Percentiles rank a stretch among this genome's conserved stretches.
phyloP scores from a whole-genome alignment of 768 basidiomycete genomes.

The Lactarius akahatsu region DNA sequence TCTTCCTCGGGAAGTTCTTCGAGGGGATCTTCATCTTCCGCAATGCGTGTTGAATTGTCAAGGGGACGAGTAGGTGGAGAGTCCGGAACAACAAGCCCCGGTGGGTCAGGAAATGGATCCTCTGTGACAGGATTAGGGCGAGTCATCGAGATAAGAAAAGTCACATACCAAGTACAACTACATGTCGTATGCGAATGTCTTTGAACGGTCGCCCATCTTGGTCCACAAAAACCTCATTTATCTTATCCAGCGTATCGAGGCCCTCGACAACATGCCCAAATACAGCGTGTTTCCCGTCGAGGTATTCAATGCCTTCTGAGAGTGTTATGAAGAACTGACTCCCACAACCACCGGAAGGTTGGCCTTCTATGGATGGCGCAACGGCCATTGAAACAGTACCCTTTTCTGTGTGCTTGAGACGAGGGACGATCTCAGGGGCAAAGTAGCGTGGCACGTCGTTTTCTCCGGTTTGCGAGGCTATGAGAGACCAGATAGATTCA shows the following conservation, averaged over 20 bases:
- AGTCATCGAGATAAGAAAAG: background rate
- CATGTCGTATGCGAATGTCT: conserved; percentile 92
- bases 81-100: conserved; percentile 67
- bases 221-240: conserved; percentile 91
- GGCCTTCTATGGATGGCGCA: conserved; percentile 70
- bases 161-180: conserved; percentile 84
- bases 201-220: conserved; percentile 88
- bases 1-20: conserved; percentile 83
- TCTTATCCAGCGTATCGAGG: conserved; percentile 83
- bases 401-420: conserved; percentile 76
- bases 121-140: conserved; percentile 47
- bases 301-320: conserved; percentile 86
- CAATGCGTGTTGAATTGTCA: conserved; percentile 85
- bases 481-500: conserved; percentile 81
- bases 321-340: conserved; percentile 98
- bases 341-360: conserved; percentile 71
- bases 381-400: conserved; percentile 99
- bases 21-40: conserved; percentile 91
- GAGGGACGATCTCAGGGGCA: conserved; percentile 74
- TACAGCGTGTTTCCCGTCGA: conserved; percentile 89
- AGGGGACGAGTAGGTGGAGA: conserved; percentile 77
- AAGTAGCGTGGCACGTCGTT: conserved; percentile 70
- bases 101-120: conserved; percentile 92
- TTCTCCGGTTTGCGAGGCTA: conserved; percentile 48
- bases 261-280: conserved; percentile 98